Percentiles rank a stretch among this genome's conserved stretches.
phyloP scores from a whole-genome alignment of 208 protist species.

The Phytomonas sp. region DNA sequence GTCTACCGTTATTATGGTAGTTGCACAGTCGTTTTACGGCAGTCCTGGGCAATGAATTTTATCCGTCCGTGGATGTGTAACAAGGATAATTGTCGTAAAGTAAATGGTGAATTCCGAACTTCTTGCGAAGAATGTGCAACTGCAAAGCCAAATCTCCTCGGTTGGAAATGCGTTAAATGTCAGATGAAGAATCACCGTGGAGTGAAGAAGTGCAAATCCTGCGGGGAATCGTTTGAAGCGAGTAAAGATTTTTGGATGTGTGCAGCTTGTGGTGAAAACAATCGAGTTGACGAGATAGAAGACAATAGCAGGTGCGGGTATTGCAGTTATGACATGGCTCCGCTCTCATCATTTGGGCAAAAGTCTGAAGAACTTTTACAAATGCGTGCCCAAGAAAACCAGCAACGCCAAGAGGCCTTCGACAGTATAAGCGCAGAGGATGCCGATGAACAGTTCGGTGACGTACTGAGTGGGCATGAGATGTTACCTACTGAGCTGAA shows the following conservation, averaged over 20 bases:
- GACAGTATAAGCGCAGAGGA: constrained; percentile 49
- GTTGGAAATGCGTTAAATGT: constrained; percentile 76
- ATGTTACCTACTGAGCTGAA: constrained; percentile 12
- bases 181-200: constrained; percentile 53
- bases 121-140: constrained; percentile 48
- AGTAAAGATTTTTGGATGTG: constrained; percentile 82
- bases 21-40: constrained; percentile 15
- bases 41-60: constrained; percentile 49
- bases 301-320: constrained; percentile 82
- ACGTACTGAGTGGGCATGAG: constrained; percentile 36
- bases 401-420: constrained; percentile 48
- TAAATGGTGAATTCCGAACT: constrained; percentile 25
- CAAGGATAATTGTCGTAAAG: constrained; percentile 45
- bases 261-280: constrained; percentile 77
- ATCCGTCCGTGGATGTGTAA: constrained; percentile 78
- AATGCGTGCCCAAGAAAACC: constrained; percentile 23
- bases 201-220: constrained; percentile 70
- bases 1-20: constrained; percentile 7
- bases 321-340: constrained; percentile 86
- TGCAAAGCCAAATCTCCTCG: constrained; percentile 50
- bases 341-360: constrained; percentile 39
- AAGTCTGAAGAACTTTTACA: constrained; percentile 30
- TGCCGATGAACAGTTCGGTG: constrained; percentile 54
- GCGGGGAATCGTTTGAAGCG: constrained; percentile 21
- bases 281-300: constrained; percentile 75